Evolutionary conservation across 164 flowering plant species (phyloP).

Genomic region (Euptelea pleiosperma): DNA sequence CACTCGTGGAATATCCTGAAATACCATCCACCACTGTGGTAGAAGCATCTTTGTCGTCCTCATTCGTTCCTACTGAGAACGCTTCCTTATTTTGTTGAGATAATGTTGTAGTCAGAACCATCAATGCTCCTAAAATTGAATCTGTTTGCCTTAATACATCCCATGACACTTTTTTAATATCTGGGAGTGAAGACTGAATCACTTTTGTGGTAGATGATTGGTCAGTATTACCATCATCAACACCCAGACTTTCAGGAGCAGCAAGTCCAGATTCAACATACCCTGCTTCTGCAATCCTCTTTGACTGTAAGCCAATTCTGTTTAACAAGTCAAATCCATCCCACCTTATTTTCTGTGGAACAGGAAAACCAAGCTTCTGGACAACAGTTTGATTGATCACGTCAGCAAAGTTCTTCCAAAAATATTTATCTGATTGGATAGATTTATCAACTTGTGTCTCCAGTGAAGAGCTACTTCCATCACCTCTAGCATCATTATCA

Average conservation of each 20-base stretch:
- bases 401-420: slow-evolving; percentile 69
- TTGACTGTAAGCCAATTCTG: slow-evolving; percentile 57
- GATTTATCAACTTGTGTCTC: slow-evolving; percentile 26
- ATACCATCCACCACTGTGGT: slow-evolving; percentile 17
- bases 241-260: slow-evolving; percentile 37
- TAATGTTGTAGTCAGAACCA: slow-evolving; percentile 64
- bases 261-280: slow-evolving; percentile 95
- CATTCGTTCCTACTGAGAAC: slow-evolving; percentile 20
- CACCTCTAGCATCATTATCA: slow-evolving; percentile 11
- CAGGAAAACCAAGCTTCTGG: slow-evolving; percentile 67
- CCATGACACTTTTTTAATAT: slow-evolving; percentile 67
- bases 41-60: slow-evolving; percentile 23
- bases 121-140: slow-evolving; percentile 33
- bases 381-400: slow-evolving; percentile 53
- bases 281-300: slow-evolving; percentile 60
- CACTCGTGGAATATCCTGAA: slow-evolving; percentile 11
- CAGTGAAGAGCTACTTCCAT: slow-evolving; percentile 11
- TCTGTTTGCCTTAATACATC: slow-evolving; percentile 41
- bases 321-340: slow-evolving; percentile 63
- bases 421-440: slow-evolving; percentile 40
- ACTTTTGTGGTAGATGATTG: slow-evolving; percentile 16
- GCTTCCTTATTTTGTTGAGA: slow-evolving; percentile 49
- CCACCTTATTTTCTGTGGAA: slow-evolving; percentile 70
- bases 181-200: slow-evolving; percentile 54
- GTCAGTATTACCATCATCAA: slow-evolving; percentile 24